phyloP scores from a whole-genome alignment of 2,329 filamentous ascomycete genomes.

The Fonsecaea multimorphosa region DNA sequence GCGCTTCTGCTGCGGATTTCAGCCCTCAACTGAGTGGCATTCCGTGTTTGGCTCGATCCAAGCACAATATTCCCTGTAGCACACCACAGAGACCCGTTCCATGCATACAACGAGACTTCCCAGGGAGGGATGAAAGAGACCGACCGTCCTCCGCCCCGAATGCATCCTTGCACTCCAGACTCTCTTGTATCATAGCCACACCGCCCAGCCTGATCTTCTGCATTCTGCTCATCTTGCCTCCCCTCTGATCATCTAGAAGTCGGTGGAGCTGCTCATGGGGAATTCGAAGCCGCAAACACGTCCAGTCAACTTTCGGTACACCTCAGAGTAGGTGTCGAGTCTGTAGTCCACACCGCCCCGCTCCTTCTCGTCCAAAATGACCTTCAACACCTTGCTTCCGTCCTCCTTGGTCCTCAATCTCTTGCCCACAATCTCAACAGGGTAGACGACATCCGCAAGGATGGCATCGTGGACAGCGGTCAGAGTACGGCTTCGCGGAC shows the following conservation, averaged over 20 bases:
- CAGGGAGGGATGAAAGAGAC: not conserved
- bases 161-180: slow-evolving; percentile 1
- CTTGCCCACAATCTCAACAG: slow-evolving; percentile 99
- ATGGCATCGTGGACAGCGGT: slow-evolving; percentile 99
- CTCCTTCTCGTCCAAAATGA: slow-evolving; percentile 99
- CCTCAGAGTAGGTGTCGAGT: slow-evolving; percentile 99
- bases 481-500: slow-evolving; percentile 94
- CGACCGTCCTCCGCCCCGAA: not conserved
- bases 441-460: slow-evolving; percentile 97
- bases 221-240: not conserved
- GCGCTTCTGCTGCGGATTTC: not conserved
- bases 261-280: slow-evolving; percentile 78
- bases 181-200: not conserved
- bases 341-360: slow-evolving; percentile 98
- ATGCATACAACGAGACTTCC: not conserved
- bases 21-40: slow-evolving; percentile 14
- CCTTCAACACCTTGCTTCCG: slow-evolving; percentile 97
- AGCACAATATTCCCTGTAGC: slow-evolving; percentile 23
- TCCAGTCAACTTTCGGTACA: slow-evolving; percentile 97
- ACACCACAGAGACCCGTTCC: not conserved
- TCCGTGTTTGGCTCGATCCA: slow-evolving; percentile 20
- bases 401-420: slow-evolving; percentile 98
- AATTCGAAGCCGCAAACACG: slow-evolving; percentile 98
- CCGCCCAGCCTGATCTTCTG: not conserved
- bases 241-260: slow-evolving; percentile 70